Evolutionary conservation across 2,329 filamentous ascomycete species (phyloP), one percentile per base, ranked within the genome.

Genomic region (Microascus cirrosus): DNA sequence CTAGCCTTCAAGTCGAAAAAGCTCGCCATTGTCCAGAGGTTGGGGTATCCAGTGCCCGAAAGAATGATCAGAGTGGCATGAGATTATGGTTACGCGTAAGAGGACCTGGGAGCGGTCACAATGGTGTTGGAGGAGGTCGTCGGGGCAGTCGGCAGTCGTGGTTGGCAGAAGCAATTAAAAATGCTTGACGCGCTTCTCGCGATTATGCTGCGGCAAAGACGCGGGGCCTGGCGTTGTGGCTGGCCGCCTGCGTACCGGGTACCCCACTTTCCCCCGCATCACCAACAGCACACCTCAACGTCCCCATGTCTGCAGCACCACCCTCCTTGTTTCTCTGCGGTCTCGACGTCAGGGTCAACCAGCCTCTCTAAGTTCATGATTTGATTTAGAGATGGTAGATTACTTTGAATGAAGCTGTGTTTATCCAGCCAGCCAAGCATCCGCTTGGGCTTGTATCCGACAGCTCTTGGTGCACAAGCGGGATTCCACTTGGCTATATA

Each of bases 1-100:
- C 93, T 85, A 57, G 93, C 93, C 74, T 95, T 96, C 66, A 96
- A 81, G 71, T 95, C 93, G 74, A 99, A 99, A 73, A 99, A 99
- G 69, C 83, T 92, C 55, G 90, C 84, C 88, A 96, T 95, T 42
- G 36, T 50, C 18, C 3, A 32, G 28, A n/a, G 45, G 20, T 50
- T 20, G 22, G n/a, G 15, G n/a, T n/a, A 2, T 45, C 39, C 39
- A n/a, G 39, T 2, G 15, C 18, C 2, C 39, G n/a, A 8, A 32
- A 32, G 28, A 32, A 32, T 4, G 28, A 45, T n/a, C 7, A 45
- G 15, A 3, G 39, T 18, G n/a, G n/a, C n/a, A 7, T 2, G 13
- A 45, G 7, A n/a, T 6, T 3, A n/a, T n/a, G n/a, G 18, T 45
- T 45, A 15, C 15, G 39, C 13, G 39, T 6, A 45, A 18, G n/a